Base-by-base conservation (phyloP, 371 early-diverging fungal species). In the Mortierella sp. region DNA sequence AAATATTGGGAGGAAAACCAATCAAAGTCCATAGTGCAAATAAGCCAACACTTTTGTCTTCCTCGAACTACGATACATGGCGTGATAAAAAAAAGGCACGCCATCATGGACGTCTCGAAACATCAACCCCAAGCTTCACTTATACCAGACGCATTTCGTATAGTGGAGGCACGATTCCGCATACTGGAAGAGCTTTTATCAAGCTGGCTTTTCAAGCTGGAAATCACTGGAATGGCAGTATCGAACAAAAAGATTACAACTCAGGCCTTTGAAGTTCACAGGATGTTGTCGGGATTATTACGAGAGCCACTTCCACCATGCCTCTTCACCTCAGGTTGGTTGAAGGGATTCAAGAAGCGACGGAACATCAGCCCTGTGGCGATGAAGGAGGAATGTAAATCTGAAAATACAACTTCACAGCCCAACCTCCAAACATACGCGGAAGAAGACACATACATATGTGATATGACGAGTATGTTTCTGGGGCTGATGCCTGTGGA, bases 401-500 rank as follows among this genome's bases (percentile, higher is more conserved):
- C 50, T 28, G 50, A 50, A 28, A 33, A 9, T 32, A 3, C 32
- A 21, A 2, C 13, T 62, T 16, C 33, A 22, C n/a, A 50, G n/a
- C 62, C 22, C 11, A 24, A 9, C 9, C 9, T 62, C 15, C n/a
- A 22, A 16, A 0, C 3, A 3, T 45, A 47, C 58, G 5, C 32
- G 6, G 6, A 16, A 0, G 50, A 33, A 4, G 47, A 67, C 16
- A 59, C 60, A 13, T 67, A 67, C 60, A 19, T 41, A 4, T 67
- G 67, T 38, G 67, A 58, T 28, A 21, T 50, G 10, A 55, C 59
- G 22, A 48, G 57, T 38, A 67, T 67, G 58, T 59, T 59, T n/a
- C 8, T 67, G 10, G 10, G n/a, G 21, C 22, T 53, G 55, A 24
- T 65, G 50, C 55, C 60, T 1, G 13, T 41, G 2, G 16, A 62